Percentiles rank a stretch among this genome's conserved stretches.
These are phyloP conservation scores for Imleria badia DNA, from an alignment of 768 basidiomycete genomes.

Conservation along the genomic window DNA sequence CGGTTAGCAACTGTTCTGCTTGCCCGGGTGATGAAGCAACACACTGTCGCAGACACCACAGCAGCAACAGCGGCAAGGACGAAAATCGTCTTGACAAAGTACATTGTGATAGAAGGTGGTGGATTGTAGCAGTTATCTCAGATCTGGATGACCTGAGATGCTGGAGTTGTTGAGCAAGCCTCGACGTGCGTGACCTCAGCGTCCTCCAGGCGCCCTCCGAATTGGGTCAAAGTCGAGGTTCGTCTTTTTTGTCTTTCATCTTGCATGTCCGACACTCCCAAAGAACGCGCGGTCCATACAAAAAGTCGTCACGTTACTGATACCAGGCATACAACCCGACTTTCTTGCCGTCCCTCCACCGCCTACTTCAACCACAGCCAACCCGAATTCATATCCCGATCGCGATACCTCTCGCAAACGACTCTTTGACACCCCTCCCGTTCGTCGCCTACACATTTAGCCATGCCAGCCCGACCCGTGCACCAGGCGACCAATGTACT, in stretches of 20 bases:
- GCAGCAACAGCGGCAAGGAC: no score
- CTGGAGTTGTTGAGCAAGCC: no score
- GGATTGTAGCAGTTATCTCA: no score
- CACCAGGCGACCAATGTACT: constrained; percentile 92
- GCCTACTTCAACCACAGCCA: constrained; percentile 64
- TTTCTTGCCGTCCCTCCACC: constrained; percentile 69
- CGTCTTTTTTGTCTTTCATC: constrained; percentile 13
- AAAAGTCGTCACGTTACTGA: constrained; percentile 75
- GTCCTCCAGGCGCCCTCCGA: constrained; percentile 84
- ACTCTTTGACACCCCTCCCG: constrained; percentile 43
- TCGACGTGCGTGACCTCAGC: constrained; percentile 88
- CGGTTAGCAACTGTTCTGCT: no score
- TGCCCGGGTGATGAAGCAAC: no score
- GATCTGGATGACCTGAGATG: no score
- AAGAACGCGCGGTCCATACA: constrained; percentile 75
- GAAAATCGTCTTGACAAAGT: no score
- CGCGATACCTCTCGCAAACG: constrained; percentile 38
- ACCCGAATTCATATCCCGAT: constrained; percentile 60
- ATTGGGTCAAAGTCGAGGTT: constrained; percentile 86
- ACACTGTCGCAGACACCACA: no score
- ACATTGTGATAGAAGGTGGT: no score
- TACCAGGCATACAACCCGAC: constrained; percentile 84
- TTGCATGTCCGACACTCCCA: not conserved
- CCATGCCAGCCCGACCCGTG: constrained; percentile 92
- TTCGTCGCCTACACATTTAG: constrained; percentile 82